phyloP scores from a whole-genome alignment of 1,284 basidiomycete species.

The Meripilus lineatus region DNA sequence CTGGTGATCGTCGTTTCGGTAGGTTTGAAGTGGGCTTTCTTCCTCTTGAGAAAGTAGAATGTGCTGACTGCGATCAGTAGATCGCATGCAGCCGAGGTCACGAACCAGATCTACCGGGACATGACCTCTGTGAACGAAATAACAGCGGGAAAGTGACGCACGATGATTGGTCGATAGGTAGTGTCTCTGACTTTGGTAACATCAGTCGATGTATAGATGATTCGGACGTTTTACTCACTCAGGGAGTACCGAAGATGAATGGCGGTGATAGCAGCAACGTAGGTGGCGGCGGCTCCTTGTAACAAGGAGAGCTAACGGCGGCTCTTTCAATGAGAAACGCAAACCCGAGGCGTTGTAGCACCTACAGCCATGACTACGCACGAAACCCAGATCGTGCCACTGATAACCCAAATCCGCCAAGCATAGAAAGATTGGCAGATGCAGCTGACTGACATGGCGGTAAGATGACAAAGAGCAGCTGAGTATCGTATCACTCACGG shows the following conservation, averaged over 20 bases:
- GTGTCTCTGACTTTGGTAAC: not conserved
- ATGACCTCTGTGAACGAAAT: no score
- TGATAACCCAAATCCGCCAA: conserved; percentile 12
- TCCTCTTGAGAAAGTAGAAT: conserved; percentile 8
- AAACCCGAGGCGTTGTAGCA: not conserved
- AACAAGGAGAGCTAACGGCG: conserved; percentile 8
- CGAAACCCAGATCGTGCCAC: conserved; percentile 2
- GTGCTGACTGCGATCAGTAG: conserved; percentile 9
- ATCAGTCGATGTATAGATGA: not conserved
- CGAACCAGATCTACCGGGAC: conserved; percentile 3
- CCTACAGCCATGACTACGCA: conserved; percentile 7
- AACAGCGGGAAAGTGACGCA: no score
- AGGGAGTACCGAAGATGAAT: not conserved
- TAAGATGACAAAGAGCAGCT: not conserved
- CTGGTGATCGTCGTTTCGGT: conserved; percentile 5
- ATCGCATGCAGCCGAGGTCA: conserved; percentile 5
- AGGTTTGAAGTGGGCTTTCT: conserved; percentile 5
- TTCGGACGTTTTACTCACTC: not conserved
- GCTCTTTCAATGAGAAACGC: no score
- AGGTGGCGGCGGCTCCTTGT: conserved; percentile 9
- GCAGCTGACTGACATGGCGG: conserved; percentile 6
- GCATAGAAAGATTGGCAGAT: conserved; percentile 12
- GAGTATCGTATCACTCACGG: conserved; percentile 4
- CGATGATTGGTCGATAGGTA: not conserved
- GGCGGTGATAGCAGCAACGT: conserved; percentile 8